A percentile compares a stretch with the other conserved stretches of the same genome.
These are phyloP conservation scores for Diaporthe vexans DNA, from an alignment of 2,329 filamentous ascomycete species.

Conservation along the genomic window DNA sequence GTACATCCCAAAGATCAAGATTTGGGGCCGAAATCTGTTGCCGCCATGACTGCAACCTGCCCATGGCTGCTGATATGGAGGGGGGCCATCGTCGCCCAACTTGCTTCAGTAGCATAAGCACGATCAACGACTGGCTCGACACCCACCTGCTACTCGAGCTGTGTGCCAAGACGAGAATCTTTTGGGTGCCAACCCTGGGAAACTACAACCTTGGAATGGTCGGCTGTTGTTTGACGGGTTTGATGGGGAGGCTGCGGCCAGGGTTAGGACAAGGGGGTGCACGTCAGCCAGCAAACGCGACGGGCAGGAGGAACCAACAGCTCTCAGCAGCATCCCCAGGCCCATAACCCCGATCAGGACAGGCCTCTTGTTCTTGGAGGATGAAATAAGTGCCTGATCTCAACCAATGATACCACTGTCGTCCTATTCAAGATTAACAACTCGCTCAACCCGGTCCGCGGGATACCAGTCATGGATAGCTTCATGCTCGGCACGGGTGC, in stretches of 20 bases:
- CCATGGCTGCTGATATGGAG: background rate
- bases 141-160: background rate
- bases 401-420: too few relatives aligned
- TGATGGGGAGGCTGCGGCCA: background rate
- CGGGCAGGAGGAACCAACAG: background rate
- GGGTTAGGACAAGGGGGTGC: conserved; percentile 14
- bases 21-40: background rate
- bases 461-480: conserved; percentile 45
- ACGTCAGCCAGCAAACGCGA: conserved; percentile 2
- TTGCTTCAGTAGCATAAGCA: background rate
- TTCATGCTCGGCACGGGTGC: conserved; percentile 72
- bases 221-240: background rate
- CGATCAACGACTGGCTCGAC: background rate
- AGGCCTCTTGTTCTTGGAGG: background rate
- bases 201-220: too few relatives aligned
- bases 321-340: background rate
- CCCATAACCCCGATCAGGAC: background rate
- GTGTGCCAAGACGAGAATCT: background rate
- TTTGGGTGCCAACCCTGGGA: background rate
- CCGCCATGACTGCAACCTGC: background rate
- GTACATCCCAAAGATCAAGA: background rate
- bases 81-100: too few relatives aligned
- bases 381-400: too few relatives aligned
- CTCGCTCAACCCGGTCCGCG: background rate
- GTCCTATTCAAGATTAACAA: too few relatives aligned